phyloP scores from a whole-genome alignment of 306 rosid species.

The Trifolium pratense region DNA sequence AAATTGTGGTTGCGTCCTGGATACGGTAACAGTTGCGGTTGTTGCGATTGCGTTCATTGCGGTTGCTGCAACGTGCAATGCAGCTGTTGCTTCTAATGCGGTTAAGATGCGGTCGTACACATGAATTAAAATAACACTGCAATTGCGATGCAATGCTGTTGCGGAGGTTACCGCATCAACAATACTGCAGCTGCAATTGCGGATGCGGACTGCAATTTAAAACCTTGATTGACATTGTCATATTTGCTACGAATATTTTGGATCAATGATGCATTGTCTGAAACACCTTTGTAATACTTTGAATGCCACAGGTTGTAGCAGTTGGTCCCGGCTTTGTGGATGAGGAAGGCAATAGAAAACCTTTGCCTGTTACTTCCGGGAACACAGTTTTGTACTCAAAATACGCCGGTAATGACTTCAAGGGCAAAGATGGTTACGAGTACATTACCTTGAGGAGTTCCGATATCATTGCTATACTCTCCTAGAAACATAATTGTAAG shows the following conservation, averaged over 20 bases:
- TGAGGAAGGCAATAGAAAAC: slow-evolving; percentile 79
- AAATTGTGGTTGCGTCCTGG: too few relatives aligned
- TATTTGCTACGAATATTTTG: neutral
- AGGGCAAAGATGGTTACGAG: slow-evolving; percentile 84
- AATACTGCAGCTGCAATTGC: too few relatives aligned
- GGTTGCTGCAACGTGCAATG: too few relatives aligned
- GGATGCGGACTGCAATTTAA: too few relatives aligned
- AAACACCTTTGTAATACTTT: neutral
- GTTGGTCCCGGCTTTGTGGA: slow-evolving; percentile 76
- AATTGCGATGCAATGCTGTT: too few relatives aligned
- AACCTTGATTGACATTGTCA: too few relatives aligned
- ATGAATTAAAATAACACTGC: too few relatives aligned
- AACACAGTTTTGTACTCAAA: slow-evolving; percentile 82
- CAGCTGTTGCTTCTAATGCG: too few relatives aligned
- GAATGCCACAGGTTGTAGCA: slow-evolving; percentile 58
- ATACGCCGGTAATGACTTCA: slow-evolving; percentile 84
- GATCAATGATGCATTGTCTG: neutral
- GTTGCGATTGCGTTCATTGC: too few relatives aligned
- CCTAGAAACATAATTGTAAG: slow-evolving; percentile 48
- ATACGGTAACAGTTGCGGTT: too few relatives aligned
- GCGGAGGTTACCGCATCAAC: too few relatives aligned
- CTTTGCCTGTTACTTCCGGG: slow-evolving; percentile 54
- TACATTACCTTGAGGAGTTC: slow-evolving; percentile 76
- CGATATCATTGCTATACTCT: slow-evolving; percentile 77
- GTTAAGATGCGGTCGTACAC: too few relatives aligned